Base-by-base conservation (phyloP, 2,329 filamentous ascomycete genomes). In the Coleophoma cylindrospora region DNA sequence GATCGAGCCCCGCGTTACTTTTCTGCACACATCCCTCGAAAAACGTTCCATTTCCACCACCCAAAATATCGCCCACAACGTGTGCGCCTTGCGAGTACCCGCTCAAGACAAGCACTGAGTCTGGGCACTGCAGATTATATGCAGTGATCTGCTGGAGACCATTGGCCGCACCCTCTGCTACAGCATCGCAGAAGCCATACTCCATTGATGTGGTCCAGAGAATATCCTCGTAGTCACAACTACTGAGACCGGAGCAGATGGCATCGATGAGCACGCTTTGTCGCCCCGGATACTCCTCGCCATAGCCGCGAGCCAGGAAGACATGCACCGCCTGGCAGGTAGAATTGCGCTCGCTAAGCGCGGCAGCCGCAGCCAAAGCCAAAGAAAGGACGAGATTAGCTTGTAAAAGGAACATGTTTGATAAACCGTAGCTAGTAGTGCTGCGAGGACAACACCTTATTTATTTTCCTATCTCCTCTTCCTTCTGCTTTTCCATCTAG, bases 81-180 rank as follows among this genome's bases (percentile, higher is more conserved):
- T 71, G 68, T 2, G 61, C 66, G 43, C 70, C 71, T 51, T 74
- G 67, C 2, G 67, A 70, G 54, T 70, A 74, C 0, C 71, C 71
- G 51, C 66, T 68, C 32, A 74, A 47, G 7, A 73, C 68, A 12
- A 74, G 63, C 52, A 66, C 70, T 19, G 68, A 52, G 36, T 69
- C 53, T 14, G 71, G 70, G 50, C 70, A 74, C 14, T 61, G 59
- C 54, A 66, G 57, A 55, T 65, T 65, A 56, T 73, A 74, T 0
- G 63, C 65, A 7, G 61, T 64, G 52, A 74, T 70, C 57, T 73
- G 68, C 13, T 50, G 45, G 27, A 65, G 52, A 4, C 69, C 69
- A 45, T 67, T 67, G 37, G 52, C 55, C 9, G 61, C 61, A 2
- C 71, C 71, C 36, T 68, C 64, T 6, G 61, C 61, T 9, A 73